Evolutionary conservation across 2,329 filamentous ascomycete genomes (phyloP).

Genomic region (Aspergillus vadensis): DNA sequence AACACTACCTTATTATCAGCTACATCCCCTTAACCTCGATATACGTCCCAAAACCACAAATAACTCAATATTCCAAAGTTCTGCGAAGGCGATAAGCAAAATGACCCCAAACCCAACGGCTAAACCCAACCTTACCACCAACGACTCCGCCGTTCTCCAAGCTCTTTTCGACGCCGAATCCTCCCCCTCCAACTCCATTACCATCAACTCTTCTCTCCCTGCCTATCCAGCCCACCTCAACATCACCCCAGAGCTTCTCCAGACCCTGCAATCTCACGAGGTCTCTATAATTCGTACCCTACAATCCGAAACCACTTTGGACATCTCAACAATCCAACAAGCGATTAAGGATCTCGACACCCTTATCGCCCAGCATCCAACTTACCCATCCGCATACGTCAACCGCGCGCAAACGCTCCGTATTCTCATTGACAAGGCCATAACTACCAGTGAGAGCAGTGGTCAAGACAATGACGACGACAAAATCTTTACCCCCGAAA

Average conservation of each 20-base stretch:
- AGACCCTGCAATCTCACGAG: slow-evolving; percentile 43
- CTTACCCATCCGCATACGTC: slow-evolving; percentile 57
- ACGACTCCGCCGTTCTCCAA: slow-evolving; percentile 49
- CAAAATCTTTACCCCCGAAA: slow-evolving; percentile 28
- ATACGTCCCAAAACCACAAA: neutral
- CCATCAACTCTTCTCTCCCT: slow-evolving; percentile 43
- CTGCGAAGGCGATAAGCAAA: neutral
- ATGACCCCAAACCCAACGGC: slow-evolving; percentile 25
- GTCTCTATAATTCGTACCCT: slow-evolving; percentile 44
- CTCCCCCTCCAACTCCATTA: slow-evolving; percentile 40
- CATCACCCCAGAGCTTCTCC: slow-evolving; percentile 41
- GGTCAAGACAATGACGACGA: slow-evolving; percentile 10
- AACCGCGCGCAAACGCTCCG: slow-evolving; percentile 58
- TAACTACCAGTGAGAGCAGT: neutral
- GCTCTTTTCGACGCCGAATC: slow-evolving; percentile 52
- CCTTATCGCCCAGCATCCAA: slow-evolving; percentile 47
- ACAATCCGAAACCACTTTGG: slow-evolving; percentile 25
- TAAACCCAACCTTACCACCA: slow-evolving; percentile 38
- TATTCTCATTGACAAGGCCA: slow-evolving; percentile 34
- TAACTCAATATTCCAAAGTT: neutral
- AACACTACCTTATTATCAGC: neutral
- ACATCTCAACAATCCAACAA: slow-evolving; percentile 26
- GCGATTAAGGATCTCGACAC: slow-evolving; percentile 43
- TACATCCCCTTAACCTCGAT: neutral
- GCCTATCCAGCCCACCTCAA: slow-evolving; percentile 39